Conservation (phyloP, 768 basidiomycete species). For the Macrolepiota dolichaula region DNA sequence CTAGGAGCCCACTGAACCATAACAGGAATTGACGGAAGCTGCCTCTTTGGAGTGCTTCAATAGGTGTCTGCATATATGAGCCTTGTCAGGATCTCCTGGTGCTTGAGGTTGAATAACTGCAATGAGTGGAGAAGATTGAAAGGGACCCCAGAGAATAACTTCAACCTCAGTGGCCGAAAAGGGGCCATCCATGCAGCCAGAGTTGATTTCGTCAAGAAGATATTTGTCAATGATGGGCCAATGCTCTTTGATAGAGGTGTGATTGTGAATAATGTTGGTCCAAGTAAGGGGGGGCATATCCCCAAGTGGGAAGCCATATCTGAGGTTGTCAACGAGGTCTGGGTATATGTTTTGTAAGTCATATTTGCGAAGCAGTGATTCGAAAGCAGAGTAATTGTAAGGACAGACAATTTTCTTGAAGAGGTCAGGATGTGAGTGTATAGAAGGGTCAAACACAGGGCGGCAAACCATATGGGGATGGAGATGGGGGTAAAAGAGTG, state of each 20-base stretch:
- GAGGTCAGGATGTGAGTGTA: slow-evolving; percentile 14
- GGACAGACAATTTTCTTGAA: slow-evolving; percentile 25
- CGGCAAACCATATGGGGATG: slow-evolving; percentile 13
- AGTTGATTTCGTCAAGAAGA: slow-evolving; percentile 16
- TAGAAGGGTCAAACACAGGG: slow-evolving; percentile 7
- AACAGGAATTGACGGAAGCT: slow-evolving; percentile 22
- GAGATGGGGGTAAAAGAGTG: slow-evolving; percentile 20
- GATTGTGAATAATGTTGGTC: slow-evolving; percentile 21
- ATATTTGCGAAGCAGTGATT: slow-evolving; percentile 14
- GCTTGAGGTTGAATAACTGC: slow-evolving; percentile 21
- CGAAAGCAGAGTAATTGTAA: slow-evolving; percentile 27
- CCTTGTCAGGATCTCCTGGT: slow-evolving; percentile 20
- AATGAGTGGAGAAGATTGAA: slow-evolving; percentile 27
- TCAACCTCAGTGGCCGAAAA: slow-evolving; percentile 15
- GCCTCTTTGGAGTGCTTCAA: slow-evolving; percentile 17
- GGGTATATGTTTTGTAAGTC: slow-evolving; percentile 20
- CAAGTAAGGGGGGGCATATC: slow-evolving; percentile 21
- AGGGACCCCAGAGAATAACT: slow-evolving; percentile 22
- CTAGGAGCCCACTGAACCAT: no score
- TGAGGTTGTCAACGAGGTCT: slow-evolving; percentile 24
- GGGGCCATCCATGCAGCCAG: slow-evolving; percentile 23
- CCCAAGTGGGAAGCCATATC: slow-evolving; percentile 29
- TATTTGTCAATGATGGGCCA: slow-evolving; percentile 16
- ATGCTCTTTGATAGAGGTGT: slow-evolving; percentile 13
- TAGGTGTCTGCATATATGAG: slow-evolving; percentile 24